phyloP scores from a whole-genome alignment of 2,329 filamentous ascomycete species.

The Metarhizium album region DNA sequence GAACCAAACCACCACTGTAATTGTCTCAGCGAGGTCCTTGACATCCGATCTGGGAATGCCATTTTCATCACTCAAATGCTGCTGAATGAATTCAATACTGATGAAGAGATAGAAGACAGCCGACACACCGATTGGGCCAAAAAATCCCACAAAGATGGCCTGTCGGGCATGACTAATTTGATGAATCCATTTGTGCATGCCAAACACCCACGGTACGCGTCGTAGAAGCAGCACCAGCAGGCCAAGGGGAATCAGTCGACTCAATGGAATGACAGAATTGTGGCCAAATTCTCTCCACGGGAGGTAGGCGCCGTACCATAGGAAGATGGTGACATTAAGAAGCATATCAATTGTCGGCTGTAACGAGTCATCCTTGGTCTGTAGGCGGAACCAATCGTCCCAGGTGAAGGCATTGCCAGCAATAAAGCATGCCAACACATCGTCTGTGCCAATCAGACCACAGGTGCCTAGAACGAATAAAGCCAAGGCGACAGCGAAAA shows the following conservation, averaged over 20 bases:
- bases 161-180: conserved; percentile 68
- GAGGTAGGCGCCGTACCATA: conserved; percentile 81
- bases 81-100: conserved; percentile 59
- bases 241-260: conserved; percentile 62
- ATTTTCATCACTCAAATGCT: conserved; percentile 40
- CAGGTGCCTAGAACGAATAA: conserved; percentile 82
- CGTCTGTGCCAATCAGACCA: conserved; percentile 78
- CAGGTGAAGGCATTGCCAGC: conserved; percentile 86
- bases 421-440: conserved; percentile 85
- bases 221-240: conserved; percentile 68
- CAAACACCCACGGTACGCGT: conserved; percentile 65
- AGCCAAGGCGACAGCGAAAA: conserved; percentile 75
- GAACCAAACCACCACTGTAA: conserved; percentile 76
- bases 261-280: conserved; percentile 61
- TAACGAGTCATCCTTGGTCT: conserved; percentile 83
- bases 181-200: conserved; percentile 62
- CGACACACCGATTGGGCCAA: conserved; percentile 83
- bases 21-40: conserved; percentile 49
- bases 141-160: conserved; percentile 82
- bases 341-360: conserved; percentile 94
- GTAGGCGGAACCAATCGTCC: conserved; percentile 88
- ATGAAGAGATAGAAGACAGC: conserved; percentile 87
- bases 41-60: conserved; percentile 56
- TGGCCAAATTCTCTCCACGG: conserved; percentile 63
- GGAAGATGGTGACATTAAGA: conserved; percentile 77